A percentile compares a stretch with the other conserved stretches of the same genome.
phyloP scores from a whole-genome alignment of 1,139 yeast species.

The Torulaspora globosa region DNA sequence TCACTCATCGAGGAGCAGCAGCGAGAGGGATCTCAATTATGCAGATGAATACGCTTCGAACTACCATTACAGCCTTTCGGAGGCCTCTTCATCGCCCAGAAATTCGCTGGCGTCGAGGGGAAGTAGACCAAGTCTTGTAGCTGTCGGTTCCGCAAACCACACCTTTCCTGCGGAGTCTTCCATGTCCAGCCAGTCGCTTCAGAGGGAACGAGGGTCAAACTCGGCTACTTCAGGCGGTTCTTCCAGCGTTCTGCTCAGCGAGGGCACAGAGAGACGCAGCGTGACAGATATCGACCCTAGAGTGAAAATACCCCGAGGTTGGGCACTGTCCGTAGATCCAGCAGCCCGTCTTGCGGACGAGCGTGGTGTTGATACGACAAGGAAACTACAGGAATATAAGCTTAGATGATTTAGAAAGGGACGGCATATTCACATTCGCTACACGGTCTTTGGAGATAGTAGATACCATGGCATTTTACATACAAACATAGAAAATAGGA shows the following conservation, averaged over 20 bases:
- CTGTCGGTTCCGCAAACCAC: conserved; percentile 5
- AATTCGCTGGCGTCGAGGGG: conserved; percentile 11
- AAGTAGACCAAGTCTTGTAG: conserved; percentile 12
- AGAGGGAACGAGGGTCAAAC: conserved; percentile 22
- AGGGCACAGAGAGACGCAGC: conserved; percentile 4
- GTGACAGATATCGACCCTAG: conserved; percentile 12
- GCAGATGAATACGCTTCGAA: conserved; percentile 8
- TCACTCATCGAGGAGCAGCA: conserved; percentile 2
- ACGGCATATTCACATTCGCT: conserved; percentile 2
- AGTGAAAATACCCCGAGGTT: conserved; percentile 13
- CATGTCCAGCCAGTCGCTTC: conserved; percentile 18
- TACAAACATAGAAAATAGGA: conserved; percentile 1
- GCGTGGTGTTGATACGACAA: conserved; percentile 11
- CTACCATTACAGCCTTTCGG: conserved; percentile 12
- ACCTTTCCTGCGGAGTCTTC: conserved; percentile 19
- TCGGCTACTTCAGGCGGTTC: conserved; percentile 11
- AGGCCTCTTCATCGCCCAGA: conserved; percentile 6
- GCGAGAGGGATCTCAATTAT: conserved; percentile 7
- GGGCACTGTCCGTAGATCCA: conserved; percentile 12
- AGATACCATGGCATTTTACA: conserved; percentile 5
- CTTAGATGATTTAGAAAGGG: conserved; percentile 6
- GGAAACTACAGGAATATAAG: conserved; percentile 13
- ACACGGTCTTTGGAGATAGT: conserved; percentile 1
- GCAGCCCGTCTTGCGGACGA: conserved; percentile 3
- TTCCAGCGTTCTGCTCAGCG: conserved; percentile 7